Conservation (phyloP, 2,329 filamentous ascomycete genomes). For the Fusarium palustre region DNA sequence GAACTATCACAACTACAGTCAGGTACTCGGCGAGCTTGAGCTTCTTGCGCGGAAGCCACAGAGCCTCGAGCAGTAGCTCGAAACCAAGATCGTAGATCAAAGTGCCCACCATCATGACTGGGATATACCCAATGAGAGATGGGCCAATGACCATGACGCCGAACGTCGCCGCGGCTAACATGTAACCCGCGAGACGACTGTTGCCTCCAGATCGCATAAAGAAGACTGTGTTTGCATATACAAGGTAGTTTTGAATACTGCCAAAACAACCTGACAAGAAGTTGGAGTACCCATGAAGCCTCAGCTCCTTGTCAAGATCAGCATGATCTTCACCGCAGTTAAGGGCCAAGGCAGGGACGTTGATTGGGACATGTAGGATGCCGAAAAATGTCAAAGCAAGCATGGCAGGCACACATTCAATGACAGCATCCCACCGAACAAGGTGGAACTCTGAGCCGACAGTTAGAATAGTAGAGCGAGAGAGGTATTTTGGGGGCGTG, state of each 20-base stretch:
- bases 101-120: slow-evolving; percentile 95
- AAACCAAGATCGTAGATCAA: slow-evolving; percentile 96
- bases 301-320: slow-evolving; percentile 89
- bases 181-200: slow-evolving; percentile 83
- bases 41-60: slow-evolving; percentile 90
- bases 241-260: slow-evolving; percentile 96
- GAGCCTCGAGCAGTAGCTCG: slow-evolving; percentile 87
- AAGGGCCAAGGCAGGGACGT: slow-evolving; percentile 91
- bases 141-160: slow-evolving; percentile 88
- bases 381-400: slow-evolving; percentile 97
- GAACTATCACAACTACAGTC: slow-evolving; percentile 88
- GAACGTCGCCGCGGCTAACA: slow-evolving; percentile 84
- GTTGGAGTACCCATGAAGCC: slow-evolving; percentile 93
- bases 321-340: slow-evolving; percentile 93
- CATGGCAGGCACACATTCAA: slow-evolving; percentile 92
- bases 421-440: slow-evolving; percentile 85
- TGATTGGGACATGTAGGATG: slow-evolving; percentile 96
- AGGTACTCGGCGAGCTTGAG: slow-evolving; percentile 88
- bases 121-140: slow-evolving; percentile 90
- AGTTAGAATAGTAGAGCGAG: slow-evolving; percentile 30
- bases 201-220: slow-evolving; percentile 95
- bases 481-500: no score
- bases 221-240: slow-evolving; percentile 97
- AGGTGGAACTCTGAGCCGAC: slow-evolving; percentile 74
- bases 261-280: slow-evolving; percentile 86